Evolutionary conservation across 2,329 filamentous ascomycete genomes (phyloP).

Genomic region (Leptosphaerulina australis): DNA sequence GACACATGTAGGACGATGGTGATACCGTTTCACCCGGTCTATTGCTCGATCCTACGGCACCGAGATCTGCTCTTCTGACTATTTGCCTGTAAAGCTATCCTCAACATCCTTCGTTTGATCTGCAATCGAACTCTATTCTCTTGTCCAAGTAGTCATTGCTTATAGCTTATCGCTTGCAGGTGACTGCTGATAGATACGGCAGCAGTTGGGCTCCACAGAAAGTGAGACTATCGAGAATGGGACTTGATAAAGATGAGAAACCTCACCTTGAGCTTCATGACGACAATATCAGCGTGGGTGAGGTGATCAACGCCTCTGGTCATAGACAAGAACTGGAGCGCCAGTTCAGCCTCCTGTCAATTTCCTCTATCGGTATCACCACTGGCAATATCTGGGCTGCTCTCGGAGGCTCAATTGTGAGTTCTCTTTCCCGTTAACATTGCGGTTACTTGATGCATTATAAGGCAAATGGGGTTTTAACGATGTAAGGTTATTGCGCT

Average conservation of each 20-base stretch:
- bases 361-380: slow-evolving; percentile 55
- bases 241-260: slow-evolving; percentile 19
- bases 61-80: slow-evolving; percentile 1
- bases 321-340: slow-evolving; percentile 60
- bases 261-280: slow-evolving; percentile 24
- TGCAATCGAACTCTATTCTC: slow-evolving; percentile 6
- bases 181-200: not conserved
- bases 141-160: not conserved
- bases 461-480: not conserved
- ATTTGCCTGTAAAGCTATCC: slow-evolving; percentile 2
- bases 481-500: slow-evolving; percentile 46
- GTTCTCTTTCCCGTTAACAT: slow-evolving; percentile 13
- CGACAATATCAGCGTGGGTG: slow-evolving; percentile 32
- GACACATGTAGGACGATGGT: slow-evolving; percentile 11
- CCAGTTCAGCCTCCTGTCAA: slow-evolving; percentile 56
- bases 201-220: not conserved
- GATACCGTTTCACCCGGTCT: not conserved
- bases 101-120: slow-evolving; percentile 11
- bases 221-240: slow-evolving; percentile 1
- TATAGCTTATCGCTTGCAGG: not conserved
- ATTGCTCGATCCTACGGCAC: not conserved
- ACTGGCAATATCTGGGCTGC: slow-evolving; percentile 54
- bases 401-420: slow-evolving; percentile 56
- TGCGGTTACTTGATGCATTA: not conserved
- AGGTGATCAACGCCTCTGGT: slow-evolving; percentile 57